A percentile compares a stretch with the other conserved stretches of the same genome.
Conservation (phyloP, 352 stramenopile species). For the Pythium sp. region DNA sequence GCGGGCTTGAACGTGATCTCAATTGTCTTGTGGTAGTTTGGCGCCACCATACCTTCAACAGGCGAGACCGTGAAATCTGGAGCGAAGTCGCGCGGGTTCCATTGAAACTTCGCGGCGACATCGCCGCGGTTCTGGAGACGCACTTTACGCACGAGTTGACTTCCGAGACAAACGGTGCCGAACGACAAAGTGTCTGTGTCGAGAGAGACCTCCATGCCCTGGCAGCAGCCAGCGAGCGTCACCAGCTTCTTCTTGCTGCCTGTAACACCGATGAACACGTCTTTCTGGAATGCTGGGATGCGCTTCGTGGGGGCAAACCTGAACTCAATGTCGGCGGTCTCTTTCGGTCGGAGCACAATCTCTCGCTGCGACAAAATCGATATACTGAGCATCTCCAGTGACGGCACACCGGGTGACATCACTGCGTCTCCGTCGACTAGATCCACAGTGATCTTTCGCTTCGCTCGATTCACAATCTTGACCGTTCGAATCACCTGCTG, state of each 20-base stretch:
- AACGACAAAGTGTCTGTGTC: conserved; percentile 90
- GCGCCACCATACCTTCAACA: conserved; percentile 73
- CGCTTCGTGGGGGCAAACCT: conserved; percentile 71
- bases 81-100: conserved; percentile 70
- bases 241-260: conserved; percentile 75
- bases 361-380: conserved; percentile 63
- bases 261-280: conserved; percentile 59
- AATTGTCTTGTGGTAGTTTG: conserved; percentile 85
- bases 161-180: conserved; percentile 87
- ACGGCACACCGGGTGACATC: conserved; percentile 18
- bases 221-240: conserved; percentile 79
- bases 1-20: conserved; percentile 89
- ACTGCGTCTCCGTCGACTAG: conserved; percentile 33
- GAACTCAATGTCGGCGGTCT: conserved; percentile 74
- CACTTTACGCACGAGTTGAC: conserved; percentile 79
- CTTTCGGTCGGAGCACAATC: conserved; percentile 68
- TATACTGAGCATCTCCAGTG: conserved; percentile 50
- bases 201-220: conserved; percentile 89
- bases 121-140: conserved; percentile 91
- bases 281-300: conserved; percentile 57
- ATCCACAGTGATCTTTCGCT: conserved; percentile 66
- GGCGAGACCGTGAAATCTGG: conserved; percentile 84
- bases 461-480: conserved; percentile 85
- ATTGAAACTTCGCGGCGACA: conserved; percentile 86
- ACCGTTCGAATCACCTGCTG: conserved; percentile 67